Base-by-base conservation (phyloP, 2,329 filamentous ascomycete species). In the Scedosporium dehoogii region DNA sequence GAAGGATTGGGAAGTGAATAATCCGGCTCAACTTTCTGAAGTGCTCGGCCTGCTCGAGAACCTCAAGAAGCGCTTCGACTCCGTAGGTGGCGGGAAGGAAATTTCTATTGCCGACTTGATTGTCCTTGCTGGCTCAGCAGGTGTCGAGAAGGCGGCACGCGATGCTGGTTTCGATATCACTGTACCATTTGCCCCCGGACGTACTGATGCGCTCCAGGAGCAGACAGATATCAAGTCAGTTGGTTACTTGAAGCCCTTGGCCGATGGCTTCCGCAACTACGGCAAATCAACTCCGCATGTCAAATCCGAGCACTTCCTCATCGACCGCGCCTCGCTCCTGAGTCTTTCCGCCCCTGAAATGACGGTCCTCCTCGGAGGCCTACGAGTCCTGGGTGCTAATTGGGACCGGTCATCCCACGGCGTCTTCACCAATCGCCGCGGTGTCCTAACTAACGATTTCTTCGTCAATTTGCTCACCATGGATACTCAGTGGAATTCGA, bases 201-300 rank as follows among this genome's bases (percentile, higher is more conserved):
- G 89, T 62, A 84, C 77, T 41, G 89, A 92, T 67, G 88, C 89
- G 25, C 79, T 84, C 0, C 82, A 88, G 72, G 86, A 90, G 70
- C 80, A 90, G 75, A 92, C 89, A 6, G 89, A 92, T 62, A 75
- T 80, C 23, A 70, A 82, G 66, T 85, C 86, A 1, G 85, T 90
- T 70, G 72, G 71, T 63, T 79, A 87, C 75, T 82, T 92, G 33
- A 82, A 91, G 78, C 88, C 89, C 1, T 67, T 77, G 33, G 82
- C 81, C n/a, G 89, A 92, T 66, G 88, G 87, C 6, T 92, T 92
- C 88, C 87, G 89, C 71, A 92, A 89, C 82, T 91, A 89, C 71
- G 88, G 88, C 69, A 78, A 82, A 66, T 82, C 82, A 1, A 85
- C 80, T 3, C 64, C 74, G 1, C 84, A 85, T 51, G 86, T 85